These are phyloP conservation scores for Neobulgaria alba DNA, from an alignment of 2,329 filamentous ascomycete genomes.

Conservation along the genomic window DNA sequence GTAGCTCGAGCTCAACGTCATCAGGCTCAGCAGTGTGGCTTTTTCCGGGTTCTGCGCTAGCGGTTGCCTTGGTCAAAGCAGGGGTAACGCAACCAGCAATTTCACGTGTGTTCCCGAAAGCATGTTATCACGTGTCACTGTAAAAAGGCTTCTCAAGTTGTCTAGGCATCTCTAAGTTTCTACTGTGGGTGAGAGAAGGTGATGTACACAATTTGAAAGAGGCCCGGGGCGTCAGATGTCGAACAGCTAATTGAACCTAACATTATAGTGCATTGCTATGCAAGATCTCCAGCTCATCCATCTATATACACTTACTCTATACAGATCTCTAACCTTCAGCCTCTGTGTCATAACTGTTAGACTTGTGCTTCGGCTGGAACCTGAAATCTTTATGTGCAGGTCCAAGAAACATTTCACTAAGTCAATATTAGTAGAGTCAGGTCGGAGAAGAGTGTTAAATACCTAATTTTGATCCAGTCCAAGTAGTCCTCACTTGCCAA, in stretches of 20 bases:
- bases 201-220: too few species aligned
- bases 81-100: too few species aligned
- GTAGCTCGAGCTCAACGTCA: neutral
- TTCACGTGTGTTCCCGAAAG: too few species aligned
- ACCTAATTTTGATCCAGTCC: slow-evolving; percentile 99
- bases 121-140: too few species aligned
- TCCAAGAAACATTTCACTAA: slow-evolving; percentile 93
- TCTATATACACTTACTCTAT: too few species aligned
- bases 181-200: too few species aligned
- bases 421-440: neutral
- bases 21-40: neutral
- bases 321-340: slow-evolving; percentile 58
- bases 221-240: too few species aligned
- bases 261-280: too few species aligned
- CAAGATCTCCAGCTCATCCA: too few species aligned
- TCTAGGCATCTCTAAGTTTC: too few species aligned
- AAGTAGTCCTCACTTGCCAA: slow-evolving; percentile 84
- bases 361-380: slow-evolving; percentile 97
- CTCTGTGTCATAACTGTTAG: slow-evolving; percentile 79
- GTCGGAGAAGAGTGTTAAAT: slow-evolving; percentile 38
- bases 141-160: too few species aligned
- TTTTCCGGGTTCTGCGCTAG: neutral
- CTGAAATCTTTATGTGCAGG: slow-evolving; percentile 83
- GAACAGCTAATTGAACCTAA: too few species aligned
- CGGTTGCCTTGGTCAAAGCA: neutral